Conservation (phyloP, 1,139 yeast species). For the Pichia norvegensis region DNA sequence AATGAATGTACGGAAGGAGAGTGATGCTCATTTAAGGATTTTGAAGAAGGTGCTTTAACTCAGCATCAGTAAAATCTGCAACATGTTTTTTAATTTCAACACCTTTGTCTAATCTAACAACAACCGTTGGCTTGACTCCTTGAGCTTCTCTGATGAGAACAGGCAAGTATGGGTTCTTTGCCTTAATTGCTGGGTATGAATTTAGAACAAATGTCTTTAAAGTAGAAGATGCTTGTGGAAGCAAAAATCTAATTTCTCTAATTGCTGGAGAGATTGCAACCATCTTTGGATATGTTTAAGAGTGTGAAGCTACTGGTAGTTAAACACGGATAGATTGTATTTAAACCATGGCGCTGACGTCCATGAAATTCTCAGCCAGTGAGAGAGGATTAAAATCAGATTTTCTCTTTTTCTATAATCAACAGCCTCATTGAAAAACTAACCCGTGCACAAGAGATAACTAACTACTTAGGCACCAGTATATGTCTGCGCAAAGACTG, state of each 20-base stretch:
- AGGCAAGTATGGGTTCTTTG: slow-evolving; percentile 51
- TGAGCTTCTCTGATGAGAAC: slow-evolving; percentile 69
- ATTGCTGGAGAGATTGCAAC: slow-evolving; percentile 35
- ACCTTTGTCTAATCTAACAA: slow-evolving; percentile 50
- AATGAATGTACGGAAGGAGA: neutral
- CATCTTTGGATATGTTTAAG: slow-evolving; percentile 1
- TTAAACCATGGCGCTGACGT: neutral
- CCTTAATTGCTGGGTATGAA: slow-evolving; percentile 55
- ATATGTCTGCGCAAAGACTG: slow-evolving; percentile 1
- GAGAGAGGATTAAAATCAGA: neutral
- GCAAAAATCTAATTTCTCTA: slow-evolving; percentile 71
- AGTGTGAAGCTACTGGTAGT: too few relatives aligned
- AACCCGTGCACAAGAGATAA: neutral
- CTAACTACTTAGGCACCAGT: too few relatives aligned
- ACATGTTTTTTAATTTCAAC: slow-evolving; percentile 28
- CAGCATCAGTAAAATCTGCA: slow-evolving; percentile 22
- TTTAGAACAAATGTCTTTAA: slow-evolving; percentile 43
- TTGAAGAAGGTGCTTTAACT: slow-evolving; percentile 20
- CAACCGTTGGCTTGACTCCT: slow-evolving; percentile 64
- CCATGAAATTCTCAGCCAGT: neutral
- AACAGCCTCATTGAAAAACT: neutral
- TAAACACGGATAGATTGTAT: too few relatives aligned
- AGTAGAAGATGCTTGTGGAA: slow-evolving; percentile 67
- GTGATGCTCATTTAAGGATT: slow-evolving; percentile 10
- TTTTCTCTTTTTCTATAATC: neutral